Base-by-base conservation (phyloP, 257 asterid genomes). In the Jacaranda mimosifolia region DNA sequence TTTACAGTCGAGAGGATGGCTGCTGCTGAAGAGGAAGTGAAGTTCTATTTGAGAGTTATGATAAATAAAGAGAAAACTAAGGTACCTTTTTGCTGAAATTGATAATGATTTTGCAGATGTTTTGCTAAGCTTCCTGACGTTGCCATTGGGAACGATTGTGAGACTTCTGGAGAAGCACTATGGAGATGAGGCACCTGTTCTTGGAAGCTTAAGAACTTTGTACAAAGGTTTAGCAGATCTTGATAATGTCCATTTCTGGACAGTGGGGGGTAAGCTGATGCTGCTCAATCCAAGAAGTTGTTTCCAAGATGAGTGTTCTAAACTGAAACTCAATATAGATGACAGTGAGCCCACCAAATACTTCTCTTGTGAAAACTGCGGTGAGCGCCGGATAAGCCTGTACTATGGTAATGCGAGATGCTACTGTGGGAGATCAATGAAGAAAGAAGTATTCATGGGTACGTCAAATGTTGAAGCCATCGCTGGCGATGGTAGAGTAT, bases 71-170 rank as follows among this genome's bases (percentile, higher is more conserved):
- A 77, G 52, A 73, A 32, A 12, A 57, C 56, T 0, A 66, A 73
- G 55, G 85, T 77, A 0, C 66, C 66, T 82, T 0, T 77, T 82
- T 42, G 85, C 85, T 7, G 72, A 65, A 38, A 68, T 32, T 0
- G 67, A 71, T 38, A 65, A 62, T 9, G 43, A 51, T 26, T 81
- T 81, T 1, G 73, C 45, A 13, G 79, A 77, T 3, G 68, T 75
- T 10, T 14, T 80, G 74, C 11, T 80, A 10, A 80, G 83, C 32
- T 73, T 79, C 36, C 42, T 79, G 39, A 65, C 75, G 1, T 7
- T 66, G 19, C 83, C 83, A 42, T 26, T 81, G 19, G 82, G 81
- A 35, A 77, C 3, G 0, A 79, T 75, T 14, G 19, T 78, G 1
- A 21, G 48, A 1, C 21, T 78, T 17, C 21, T 80, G 17, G 42